Base-by-base conservation (phyloP, 1,139 yeast genomes). In the Nakaseomyces glabratus region DNA sequence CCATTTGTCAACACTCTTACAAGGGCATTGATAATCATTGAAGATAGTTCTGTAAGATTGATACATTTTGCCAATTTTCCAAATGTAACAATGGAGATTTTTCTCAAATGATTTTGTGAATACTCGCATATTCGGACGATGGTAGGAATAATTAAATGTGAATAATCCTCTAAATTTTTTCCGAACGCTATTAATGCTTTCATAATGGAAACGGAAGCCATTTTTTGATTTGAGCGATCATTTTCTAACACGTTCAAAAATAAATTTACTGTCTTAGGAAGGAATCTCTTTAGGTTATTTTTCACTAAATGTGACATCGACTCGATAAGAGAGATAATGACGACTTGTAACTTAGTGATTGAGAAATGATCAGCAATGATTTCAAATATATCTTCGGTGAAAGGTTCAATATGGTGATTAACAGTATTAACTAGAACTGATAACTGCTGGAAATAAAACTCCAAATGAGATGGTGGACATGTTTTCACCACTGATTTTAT, bases 101-200 rank as follows among this genome's bases (percentile, higher is more conserved):
- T 71, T 38, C 88, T 65, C 31, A 88, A 66, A 14, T 61, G 54
- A 4, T 57, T 68, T 34, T 67, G 71, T 4, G 84, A 78, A 40
- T 64, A 72, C 52, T 90, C 95, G 52, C 88, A 81, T 65, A 88
- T 62, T 40, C 75, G 71, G 1, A 88, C 93, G 24, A 88, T 69
- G 34, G 82, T 80, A 0, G 97, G 97, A 15, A 90, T 70, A 26
- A 90, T 73, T 35, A 88, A 69, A 55, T 86, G 95, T 7, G 81
- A 74, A 50, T 82, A 85, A 42, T 93, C 96, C 47, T 90, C 97
- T 32, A 88, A 71, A 49, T 82, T 85, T 20, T 81, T 67, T 0
- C 95, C 96, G 58, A 90, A 85, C 0, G 81, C 80, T n/a, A 86
- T 93, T 52, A 93, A 73, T 11, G 94, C 82, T 48, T 79, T 77